Evolutionary conservation across 2,329 filamentous ascomycete genomes (phyloP).

Genomic region (Fusarium udum): DNA sequence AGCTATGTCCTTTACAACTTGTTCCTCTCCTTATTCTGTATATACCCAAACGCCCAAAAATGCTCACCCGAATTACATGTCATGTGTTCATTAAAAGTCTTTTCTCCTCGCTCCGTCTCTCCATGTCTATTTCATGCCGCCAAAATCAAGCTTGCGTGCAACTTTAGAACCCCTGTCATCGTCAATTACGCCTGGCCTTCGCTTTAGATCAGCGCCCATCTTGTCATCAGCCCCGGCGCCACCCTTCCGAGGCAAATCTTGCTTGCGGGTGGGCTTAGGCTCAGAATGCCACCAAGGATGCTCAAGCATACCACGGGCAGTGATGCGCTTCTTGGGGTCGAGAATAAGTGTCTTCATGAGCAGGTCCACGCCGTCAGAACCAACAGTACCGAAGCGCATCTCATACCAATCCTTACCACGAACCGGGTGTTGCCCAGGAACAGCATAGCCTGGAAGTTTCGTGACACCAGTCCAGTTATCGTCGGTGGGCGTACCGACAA

Average conservation of each 20-base stretch:
- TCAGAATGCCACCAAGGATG: constrained; percentile 89
- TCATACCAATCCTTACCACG: constrained; percentile 78
- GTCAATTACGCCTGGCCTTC: constrained; percentile 73
- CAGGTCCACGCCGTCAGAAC: constrained; percentile 84
- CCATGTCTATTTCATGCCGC: constrained; percentile 48
- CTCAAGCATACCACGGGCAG: constrained; percentile 78
- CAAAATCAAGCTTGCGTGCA: constrained; percentile 84
- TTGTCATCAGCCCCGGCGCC: constrained; percentile 77
- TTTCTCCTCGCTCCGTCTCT: neutral
- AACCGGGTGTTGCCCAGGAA: constrained; percentile 69
- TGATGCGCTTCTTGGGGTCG: constrained; percentile 86
- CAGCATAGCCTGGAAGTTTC: constrained; percentile 81
- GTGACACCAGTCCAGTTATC: constrained; percentile 95
- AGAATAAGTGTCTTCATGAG: constrained; percentile 85
- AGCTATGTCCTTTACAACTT: neutral
- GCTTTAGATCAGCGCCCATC: constrained; percentile 83
- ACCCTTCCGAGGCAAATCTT: constrained; percentile 81
- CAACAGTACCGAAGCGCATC: constrained; percentile 80
- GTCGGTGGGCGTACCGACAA: constrained; percentile 90
- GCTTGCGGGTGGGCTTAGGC: constrained; percentile 82
- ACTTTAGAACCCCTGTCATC: constrained; percentile 77
- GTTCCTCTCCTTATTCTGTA: neutral
- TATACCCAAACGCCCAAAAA: constrained; percentile 23
- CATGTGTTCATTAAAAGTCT: neutral
- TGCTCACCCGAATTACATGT: constrained; percentile 10